A percentile compares a stretch with the other conserved stretches of the same genome.
These are phyloP conservation scores for Setaria italica DNA, from an alignment of 202 grass and related monocot genomes.

Conservation along the genomic window DNA sequence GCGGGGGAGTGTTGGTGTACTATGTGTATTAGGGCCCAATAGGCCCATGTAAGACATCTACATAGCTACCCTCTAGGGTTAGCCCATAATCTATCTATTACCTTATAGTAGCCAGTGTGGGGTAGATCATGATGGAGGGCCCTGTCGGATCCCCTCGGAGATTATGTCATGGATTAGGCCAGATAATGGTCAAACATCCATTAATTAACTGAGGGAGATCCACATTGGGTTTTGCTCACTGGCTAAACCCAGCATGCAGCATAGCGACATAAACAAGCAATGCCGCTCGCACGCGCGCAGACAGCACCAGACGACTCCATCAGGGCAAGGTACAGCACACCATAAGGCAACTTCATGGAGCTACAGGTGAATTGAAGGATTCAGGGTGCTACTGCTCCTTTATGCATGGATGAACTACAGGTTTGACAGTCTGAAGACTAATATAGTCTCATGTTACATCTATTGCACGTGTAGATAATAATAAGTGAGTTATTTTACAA, in stretches of 20 bases:
- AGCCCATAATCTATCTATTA: too few species aligned
- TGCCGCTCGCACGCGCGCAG: neutral
- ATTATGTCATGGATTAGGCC: slow-evolving; percentile 40
- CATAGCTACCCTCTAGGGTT: too few species aligned
- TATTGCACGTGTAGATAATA: slow-evolving; percentile 29
- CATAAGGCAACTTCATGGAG: neutral
- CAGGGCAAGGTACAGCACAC: neutral
- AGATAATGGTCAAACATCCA: slow-evolving; percentile 47
- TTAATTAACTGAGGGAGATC: neutral
- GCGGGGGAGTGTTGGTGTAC: too few species aligned
- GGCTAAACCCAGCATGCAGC: neutral
- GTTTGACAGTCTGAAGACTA: slow-evolving; percentile 16
- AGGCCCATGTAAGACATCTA: too few species aligned
- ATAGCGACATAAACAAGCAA: neutral
- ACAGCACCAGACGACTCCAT: neutral
- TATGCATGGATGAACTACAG: neutral
- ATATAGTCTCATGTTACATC: slow-evolving; percentile 36
- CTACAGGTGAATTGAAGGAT: neutral
- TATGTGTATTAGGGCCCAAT: too few species aligned
- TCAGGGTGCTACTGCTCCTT: neutral
- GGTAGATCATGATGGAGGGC: slow-evolving; percentile 29
- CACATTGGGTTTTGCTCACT: neutral
- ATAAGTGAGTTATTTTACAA: slow-evolving; percentile 44
- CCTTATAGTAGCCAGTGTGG: neutral
- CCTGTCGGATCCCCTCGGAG: slow-evolving; percentile 18